These are phyloP conservation scores for Hyphodiscus hymeniophilus DNA, from an alignment of 495 filamentous ascomycete species.

Conservation along the genomic window DNA sequence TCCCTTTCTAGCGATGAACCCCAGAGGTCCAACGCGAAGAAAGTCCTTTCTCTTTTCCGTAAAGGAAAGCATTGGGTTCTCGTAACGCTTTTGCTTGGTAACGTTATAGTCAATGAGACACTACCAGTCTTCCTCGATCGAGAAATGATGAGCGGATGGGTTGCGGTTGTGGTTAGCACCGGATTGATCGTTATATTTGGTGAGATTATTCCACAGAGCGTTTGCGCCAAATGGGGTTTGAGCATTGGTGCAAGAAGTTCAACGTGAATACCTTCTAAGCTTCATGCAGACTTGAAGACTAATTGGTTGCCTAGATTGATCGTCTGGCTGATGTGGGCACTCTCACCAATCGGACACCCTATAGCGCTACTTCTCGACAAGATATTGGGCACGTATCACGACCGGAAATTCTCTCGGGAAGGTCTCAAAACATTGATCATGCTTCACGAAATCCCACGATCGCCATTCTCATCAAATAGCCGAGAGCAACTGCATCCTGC, in stretches of 20 bases:
- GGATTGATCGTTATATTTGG: conserved; percentile 12
- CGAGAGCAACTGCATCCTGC: neutral
- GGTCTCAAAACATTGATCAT: conserved; percentile 5
- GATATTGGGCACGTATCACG: conserved; percentile 5
- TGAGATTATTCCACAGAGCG: conserved; percentile 11
- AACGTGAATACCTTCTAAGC: neutral
- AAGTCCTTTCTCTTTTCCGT: conserved; percentile 6
- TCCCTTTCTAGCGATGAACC: neutral
- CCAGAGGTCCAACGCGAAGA: conserved; percentile 4
- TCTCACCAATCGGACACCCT: conserved; percentile 9
- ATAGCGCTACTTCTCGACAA: conserved; percentile 7
- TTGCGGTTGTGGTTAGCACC: conserved; percentile 4
- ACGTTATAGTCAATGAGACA: conserved; percentile 12
- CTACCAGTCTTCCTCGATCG: conserved; percentile 6
- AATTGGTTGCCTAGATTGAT: neutral
- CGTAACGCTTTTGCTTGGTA: conserved; percentile 7
- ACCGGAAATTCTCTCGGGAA: neutral
- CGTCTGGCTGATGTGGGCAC: conserved; percentile 5
- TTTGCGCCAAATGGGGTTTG: conserved; percentile 11
- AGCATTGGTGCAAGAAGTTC: conserved; percentile 5
- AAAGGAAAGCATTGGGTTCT: conserved; percentile 9
- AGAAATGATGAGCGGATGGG: conserved; percentile 7
- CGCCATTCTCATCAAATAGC: neutral
- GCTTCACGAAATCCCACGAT: conserved; percentile 1
- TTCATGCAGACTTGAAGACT: neutral